Evolutionary conservation across 768 basidiomycete genomes (phyloP), one percentile per base, ranked within the genome.

Genomic region (Auriscalpium microsporum): DNA sequence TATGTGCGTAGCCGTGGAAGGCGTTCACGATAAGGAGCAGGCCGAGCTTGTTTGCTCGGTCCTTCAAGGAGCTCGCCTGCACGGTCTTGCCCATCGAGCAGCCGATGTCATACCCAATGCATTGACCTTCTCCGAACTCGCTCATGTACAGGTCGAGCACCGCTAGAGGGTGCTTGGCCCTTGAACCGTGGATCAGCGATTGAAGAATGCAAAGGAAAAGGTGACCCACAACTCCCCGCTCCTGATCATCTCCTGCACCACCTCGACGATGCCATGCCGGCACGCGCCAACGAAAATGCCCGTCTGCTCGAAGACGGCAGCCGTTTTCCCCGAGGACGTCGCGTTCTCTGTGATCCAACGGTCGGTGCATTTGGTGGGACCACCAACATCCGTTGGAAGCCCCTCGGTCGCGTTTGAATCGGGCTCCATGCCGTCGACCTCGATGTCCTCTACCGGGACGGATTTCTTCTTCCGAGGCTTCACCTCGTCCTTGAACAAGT

Each of bases 61-160:
- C 16, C 8, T 44, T 28, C 4, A 53, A 44, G 42, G 52, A 40
- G 52, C 52, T 53, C 13, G 11, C 10, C 5, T 17, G 4, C 9
- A 53, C 52, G 4, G 52, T 53, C 11, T 10, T 28, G 5, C 34
- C 45, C 10, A 53, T 21, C 5, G 36, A 36, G 34, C 52, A 53
- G 42, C 36, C 36, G 44, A 53, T 53, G 52, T 53, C 52, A 19
- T 45, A 53, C 14, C 42, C 52, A 14, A 53, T 2, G n/a, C n/a
- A 40, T n/a, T 45, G 42, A 2, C 45, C 44, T 9, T 45, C 33
- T 10, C 44, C 52, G 28, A 11, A 40, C 14, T 13, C 52, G 10
- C 45, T 14, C 11, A 53, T 40, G 5, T 28, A 11, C 5, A 14
- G 8, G 21, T 34, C 14, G 4, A 45, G n/a, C 19, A 46, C 33